phyloP scores from a whole-genome alignment of 176 grass and related monocot species.

The Ensete glaucum region DNA sequence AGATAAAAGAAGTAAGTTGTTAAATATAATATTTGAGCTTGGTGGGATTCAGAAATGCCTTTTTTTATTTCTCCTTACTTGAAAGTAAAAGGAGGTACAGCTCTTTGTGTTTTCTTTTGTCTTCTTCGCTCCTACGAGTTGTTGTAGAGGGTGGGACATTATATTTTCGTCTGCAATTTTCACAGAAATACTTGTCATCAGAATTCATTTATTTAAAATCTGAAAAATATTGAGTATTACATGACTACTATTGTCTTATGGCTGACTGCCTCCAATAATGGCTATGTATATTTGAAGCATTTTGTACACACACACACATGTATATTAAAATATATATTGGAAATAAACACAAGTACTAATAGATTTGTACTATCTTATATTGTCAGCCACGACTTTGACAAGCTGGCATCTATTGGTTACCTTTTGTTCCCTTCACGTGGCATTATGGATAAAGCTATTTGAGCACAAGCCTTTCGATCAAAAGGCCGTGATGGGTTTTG shows the following conservation, averaged over 20 bases:
- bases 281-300: background rate
- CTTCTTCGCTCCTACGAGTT: background rate
- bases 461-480: slow-evolving; percentile 28
- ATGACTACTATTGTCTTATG: background rate
- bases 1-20: background rate
- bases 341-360: background rate
- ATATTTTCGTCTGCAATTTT: background rate
- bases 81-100: background rate
- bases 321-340: background rate
- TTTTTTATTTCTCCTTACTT: background rate
- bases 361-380: background rate
- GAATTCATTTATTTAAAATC: background rate
- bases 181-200: background rate
- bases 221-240: background rate
- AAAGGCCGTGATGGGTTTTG: slow-evolving; percentile 25
- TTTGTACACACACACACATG: background rate
- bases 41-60: background rate
- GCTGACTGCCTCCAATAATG: no score
- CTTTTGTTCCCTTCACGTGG: slow-evolving; percentile 29
- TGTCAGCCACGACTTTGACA: slow-evolving; percentile 28
- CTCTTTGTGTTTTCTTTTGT: background rate
- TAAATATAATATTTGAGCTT: background rate
- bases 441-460: slow-evolving; percentile 29
- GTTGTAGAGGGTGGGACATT: background rate
- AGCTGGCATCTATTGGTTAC: slow-evolving; percentile 32